phyloP scores from a whole-genome alignment of 2,329 filamentous ascomycete genomes.

The Neonectria coccinea region DNA sequence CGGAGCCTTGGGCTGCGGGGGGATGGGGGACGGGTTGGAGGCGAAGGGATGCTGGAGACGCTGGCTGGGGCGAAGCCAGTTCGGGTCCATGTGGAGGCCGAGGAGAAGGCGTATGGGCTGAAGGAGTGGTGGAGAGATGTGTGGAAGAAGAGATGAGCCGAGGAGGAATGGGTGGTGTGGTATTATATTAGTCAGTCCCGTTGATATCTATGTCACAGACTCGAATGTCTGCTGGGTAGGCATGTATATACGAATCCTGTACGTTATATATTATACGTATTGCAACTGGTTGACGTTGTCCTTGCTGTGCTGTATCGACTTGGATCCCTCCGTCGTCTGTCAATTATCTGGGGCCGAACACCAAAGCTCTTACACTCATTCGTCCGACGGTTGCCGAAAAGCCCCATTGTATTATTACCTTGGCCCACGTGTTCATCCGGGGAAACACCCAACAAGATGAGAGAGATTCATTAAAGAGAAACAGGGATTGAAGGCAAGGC shows the following conservation, averaged over 20 bases:
- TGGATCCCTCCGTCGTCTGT: neutral
- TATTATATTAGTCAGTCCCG: neutral
- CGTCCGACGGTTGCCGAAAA: conserved; percentile 13
- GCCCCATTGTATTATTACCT: neutral
- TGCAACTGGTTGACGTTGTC: neutral
- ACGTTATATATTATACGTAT: neutral
- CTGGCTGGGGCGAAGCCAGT: conserved; percentile 64
- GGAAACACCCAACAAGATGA: neutral
- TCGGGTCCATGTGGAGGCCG: conserved; percentile 78
- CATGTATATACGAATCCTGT: neutral
- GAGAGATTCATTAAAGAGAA: neutral
- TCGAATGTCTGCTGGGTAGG: neutral
- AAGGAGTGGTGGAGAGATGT: conserved; percentile 91
- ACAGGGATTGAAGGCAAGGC: conserved; percentile 5
- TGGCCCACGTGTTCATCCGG: conserved; percentile 22
- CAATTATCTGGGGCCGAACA: neutral
- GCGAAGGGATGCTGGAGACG: conserved; percentile 70
- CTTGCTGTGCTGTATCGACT: neutral
- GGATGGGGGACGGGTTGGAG: conserved; percentile 45
- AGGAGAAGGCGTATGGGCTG: conserved; percentile 83
- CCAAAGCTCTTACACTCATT: conserved; percentile 19
- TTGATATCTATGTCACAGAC: neutral
- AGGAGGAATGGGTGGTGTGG: neutral
- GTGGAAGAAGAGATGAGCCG: conserved; percentile 56
- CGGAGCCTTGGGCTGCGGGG: conserved; percentile 48